A percentile compares a stretch with the other conserved stretches of the same genome.
These are phyloP conservation scores for Pyricularia pennisetigena DNA, from an alignment of 2,329 filamentous ascomycete genomes.

Conservation along the genomic window DNA sequence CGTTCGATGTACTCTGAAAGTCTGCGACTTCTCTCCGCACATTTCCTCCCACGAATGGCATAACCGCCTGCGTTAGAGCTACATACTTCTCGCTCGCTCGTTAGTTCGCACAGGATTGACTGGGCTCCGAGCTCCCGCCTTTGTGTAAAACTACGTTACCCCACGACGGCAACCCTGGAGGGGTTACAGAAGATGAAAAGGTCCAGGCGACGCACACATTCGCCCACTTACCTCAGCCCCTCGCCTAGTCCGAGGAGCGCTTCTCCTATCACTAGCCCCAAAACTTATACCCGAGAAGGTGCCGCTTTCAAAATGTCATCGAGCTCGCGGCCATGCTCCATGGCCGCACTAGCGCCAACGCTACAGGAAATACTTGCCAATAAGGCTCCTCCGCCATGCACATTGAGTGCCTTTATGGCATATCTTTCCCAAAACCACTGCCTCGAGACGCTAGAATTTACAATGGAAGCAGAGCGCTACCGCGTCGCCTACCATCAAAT, in stretches of 20 bases:
- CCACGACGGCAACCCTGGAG: neutral
- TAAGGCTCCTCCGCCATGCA: conserved; percentile 78
- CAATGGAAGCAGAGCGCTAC: conserved; percentile 86
- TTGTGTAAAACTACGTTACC: neutral
- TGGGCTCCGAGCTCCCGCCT: neutral
- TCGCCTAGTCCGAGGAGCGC: conserved; percentile 25
- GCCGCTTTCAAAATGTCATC: conserved; percentile 31
- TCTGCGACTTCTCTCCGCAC: neutral
- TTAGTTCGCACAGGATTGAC: neutral
- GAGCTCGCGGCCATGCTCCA: conserved; percentile 38
- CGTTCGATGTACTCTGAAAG: neutral
- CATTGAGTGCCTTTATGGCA: conserved; percentile 86
- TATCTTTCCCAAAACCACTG: conserved; percentile 97
- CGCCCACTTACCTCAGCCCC: conserved; percentile 31
- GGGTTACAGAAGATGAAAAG: conserved; percentile 11
- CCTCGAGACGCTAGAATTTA: conserved; percentile 92
- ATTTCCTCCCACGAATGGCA: neutral
- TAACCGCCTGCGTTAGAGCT: neutral
- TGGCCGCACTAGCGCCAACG: conserved; percentile 49
- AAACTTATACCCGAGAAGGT: conserved; percentile 25
- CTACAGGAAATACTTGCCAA: conserved; percentile 84
- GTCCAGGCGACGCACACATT: conserved; percentile 32
- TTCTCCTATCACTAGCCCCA: conserved; percentile 33
- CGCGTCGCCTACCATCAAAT: conserved; percentile 44
- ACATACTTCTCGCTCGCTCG: neutral